Evolutionary conservation across 2,329 filamentous ascomycete species (phyloP).

Genomic region (Blastomyces gilchristii): DNA sequence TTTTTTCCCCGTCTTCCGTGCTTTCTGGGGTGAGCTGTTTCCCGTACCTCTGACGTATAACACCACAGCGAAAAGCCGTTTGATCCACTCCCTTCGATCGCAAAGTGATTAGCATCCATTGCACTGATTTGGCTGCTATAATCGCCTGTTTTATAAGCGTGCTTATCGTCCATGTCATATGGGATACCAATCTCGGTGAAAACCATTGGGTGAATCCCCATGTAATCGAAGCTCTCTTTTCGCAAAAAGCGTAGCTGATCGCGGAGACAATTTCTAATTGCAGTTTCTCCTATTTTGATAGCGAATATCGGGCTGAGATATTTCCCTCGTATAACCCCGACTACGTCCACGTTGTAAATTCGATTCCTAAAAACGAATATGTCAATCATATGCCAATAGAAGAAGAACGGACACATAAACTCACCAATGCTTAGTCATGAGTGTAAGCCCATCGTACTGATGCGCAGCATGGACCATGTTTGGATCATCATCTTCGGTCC

Average conservation of each 20-base stretch:
- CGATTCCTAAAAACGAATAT: slow-evolving; percentile 52
- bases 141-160: slow-evolving; percentile 90
- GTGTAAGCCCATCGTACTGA: slow-evolving; percentile 91
- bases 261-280: slow-evolving; percentile 84
- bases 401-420: slow-evolving; percentile 18
- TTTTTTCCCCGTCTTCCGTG: slow-evolving; percentile 40
- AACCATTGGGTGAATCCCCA: slow-evolving; percentile 79
- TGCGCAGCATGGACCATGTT: slow-evolving; percentile 89
- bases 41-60: slow-evolving; percentile 59
- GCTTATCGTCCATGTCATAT: slow-evolving; percentile 96
- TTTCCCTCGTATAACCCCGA: slow-evolving; percentile 78
- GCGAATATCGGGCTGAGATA: slow-evolving; percentile 86
- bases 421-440: slow-evolving; percentile 93
- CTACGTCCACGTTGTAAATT: slow-evolving; percentile 91
- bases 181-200: slow-evolving; percentile 96
- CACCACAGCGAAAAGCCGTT: slow-evolving; percentile 87
- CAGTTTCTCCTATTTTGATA: slow-evolving; percentile 82
- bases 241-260: slow-evolving; percentile 76
- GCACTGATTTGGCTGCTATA: slow-evolving; percentile 87
- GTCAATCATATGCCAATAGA: slow-evolving; percentile 8
- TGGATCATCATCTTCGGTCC: slow-evolving; percentile 75
- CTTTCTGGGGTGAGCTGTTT: slow-evolving; percentile 30
- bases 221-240: slow-evolving; percentile 77
- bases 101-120: slow-evolving; percentile 93
- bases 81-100: slow-evolving; percentile 69